Base-by-base conservation (phyloP, 805 yeast species). In the Barnettozyma californica region DNA sequence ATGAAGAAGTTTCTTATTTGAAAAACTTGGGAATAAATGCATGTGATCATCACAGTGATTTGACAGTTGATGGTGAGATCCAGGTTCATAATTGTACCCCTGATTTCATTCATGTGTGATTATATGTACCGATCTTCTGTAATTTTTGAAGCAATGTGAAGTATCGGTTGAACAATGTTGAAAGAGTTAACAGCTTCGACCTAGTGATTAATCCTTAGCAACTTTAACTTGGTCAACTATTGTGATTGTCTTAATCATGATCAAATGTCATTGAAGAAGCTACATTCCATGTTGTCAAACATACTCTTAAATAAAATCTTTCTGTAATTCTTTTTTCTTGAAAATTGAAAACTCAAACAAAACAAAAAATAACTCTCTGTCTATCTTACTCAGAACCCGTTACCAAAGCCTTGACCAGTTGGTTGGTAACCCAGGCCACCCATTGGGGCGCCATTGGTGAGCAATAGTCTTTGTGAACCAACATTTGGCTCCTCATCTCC, bases 391-490 rank as follows among this genome's bases (percentile, higher is more conserved):
- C 35, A 60, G 46, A 72, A 71, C 21, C 70, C 69, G 56, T 79
- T 81, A 59, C 88, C 85, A 67, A 84, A 82, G 10, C 86, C 87
- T 62, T 80, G 73, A 47, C 90, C 90, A 33, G 89, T 84, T 49
- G 84, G 74, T 66, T 83, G 87, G 67, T 74, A 77, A 36, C 86
- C 86, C 59, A 83, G 62, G 36, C 78, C 76, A 20, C 31, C 41
- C 13, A 43, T 44, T 36, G 64, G 68, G n/a, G 83, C 70, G 46
- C 95, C 94, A 62, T 84, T 87, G 42, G 95, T 89, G 60, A 92
- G 77, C 81, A 91, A 74, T 64, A 91, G 76, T 51, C 90, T 84
- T 61, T 83, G 85, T 9, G 83, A 84, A 41, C 74, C 77, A 34
- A 80, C 70, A 31, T 68, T 69, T 40, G 74, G 68, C 29, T 65